These are phyloP conservation scores for Macadamia integrifolia DNA, from an alignment of 164 flowering plant genomes.

Conservation along the genomic window DNA sequence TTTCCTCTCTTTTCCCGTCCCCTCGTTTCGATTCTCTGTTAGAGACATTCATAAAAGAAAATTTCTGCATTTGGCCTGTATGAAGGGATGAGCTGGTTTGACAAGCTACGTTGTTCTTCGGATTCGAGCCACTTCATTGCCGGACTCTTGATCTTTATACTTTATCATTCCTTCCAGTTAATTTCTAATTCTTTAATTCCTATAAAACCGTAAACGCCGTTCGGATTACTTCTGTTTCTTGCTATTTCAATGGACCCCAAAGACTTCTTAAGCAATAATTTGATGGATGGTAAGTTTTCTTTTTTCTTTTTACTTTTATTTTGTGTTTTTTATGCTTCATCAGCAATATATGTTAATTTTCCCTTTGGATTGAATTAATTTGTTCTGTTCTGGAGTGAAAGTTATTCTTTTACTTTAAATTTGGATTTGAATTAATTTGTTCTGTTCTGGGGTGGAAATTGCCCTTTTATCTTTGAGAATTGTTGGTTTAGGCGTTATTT, in stretches of 20 bases:
- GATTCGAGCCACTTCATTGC: slow-evolving; percentile 57
- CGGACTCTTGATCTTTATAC: slow-evolving; percentile 66
- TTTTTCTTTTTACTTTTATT: background rate
- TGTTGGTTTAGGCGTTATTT: too few relatives aligned
- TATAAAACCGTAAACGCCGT: slow-evolving; percentile 46
- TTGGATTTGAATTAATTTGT: background rate
- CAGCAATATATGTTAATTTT: too few relatives aligned
- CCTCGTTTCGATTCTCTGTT: too few relatives aligned
- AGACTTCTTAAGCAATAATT: slow-evolving; percentile 8
- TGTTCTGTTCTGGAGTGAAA: too few relatives aligned
- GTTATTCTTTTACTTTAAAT: background rate
- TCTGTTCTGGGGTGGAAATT: too few relatives aligned
- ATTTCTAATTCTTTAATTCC: slow-evolving; percentile 57
- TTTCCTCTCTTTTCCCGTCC: too few relatives aligned
- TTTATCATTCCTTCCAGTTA: slow-evolving; percentile 56
- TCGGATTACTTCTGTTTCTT: background rate
- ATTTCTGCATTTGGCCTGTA: slow-evolving; percentile 17
- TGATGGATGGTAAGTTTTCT: slow-evolving; percentile 12
- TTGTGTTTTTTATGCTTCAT: background rate
- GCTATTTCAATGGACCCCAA: slow-evolving; percentile 17
- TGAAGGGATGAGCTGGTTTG: slow-evolving; percentile 55
- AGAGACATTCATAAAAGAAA: too few relatives aligned
- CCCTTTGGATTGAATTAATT: background rate
- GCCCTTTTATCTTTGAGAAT: too few relatives aligned
- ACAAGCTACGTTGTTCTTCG: slow-evolving; percentile 50